Conservation (phyloP, 1,284 basidiomycete genomes). For the Leccinum huronense region DNA sequence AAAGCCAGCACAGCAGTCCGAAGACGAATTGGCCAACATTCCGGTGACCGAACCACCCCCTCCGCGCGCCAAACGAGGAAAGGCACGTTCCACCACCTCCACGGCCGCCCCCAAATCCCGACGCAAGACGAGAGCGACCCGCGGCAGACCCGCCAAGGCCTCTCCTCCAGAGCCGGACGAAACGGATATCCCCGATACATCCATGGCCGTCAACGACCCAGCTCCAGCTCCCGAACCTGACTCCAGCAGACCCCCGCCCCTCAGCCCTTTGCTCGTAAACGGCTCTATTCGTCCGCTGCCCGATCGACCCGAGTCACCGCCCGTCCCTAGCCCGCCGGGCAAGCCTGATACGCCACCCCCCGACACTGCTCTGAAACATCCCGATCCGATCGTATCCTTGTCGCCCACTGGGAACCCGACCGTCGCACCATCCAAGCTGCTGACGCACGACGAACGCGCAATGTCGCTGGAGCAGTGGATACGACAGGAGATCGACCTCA, state of each 20-base stretch:
- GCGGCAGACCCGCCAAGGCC: constrained; percentile 25
- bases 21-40: constrained; percentile 14
- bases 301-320: background rate
- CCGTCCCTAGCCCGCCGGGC: background rate
- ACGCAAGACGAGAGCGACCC: constrained; percentile 25
- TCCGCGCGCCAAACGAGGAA: constrained; percentile 23
- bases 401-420: constrained; percentile 17
- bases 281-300: constrained; percentile 9
- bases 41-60: constrained; percentile 8
- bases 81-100: constrained; percentile 17
- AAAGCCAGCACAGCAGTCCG: constrained; percentile 17
- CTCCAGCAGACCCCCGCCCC: background rate
- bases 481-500: constrained; percentile 61
- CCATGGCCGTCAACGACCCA: constrained; percentile 7
- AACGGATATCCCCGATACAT: background rate
- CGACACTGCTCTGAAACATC: background rate
- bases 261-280: background rate
- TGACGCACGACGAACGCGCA: constrained; percentile 62
- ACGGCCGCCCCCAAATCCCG: constrained; percentile 22
- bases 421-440: constrained; percentile 25
- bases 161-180: constrained; percentile 8
- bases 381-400: constrained; percentile 15
- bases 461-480: constrained; percentile 81
- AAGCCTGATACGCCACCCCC: constrained; percentile 2
- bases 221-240: background rate